These are phyloP conservation scores for Aspergillus sclerotiicarbonarius DNA, from an alignment of 495 filamentous ascomycete species.

Conservation along the genomic window DNA sequence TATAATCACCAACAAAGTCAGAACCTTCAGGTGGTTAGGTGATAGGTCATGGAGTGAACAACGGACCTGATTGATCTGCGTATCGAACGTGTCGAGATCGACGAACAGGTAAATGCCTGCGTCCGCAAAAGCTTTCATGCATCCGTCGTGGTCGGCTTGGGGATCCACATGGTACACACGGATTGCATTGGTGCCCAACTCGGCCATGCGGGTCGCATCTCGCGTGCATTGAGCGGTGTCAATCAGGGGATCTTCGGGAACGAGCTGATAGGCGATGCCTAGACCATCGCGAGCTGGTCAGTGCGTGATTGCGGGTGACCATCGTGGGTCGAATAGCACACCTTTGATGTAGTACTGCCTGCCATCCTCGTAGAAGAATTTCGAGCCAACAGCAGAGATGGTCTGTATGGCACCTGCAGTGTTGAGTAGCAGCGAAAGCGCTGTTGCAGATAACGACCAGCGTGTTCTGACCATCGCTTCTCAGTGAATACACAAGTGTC, in stretches of 20 bases:
- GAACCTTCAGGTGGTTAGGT: not conserved
- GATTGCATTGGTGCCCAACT: slow-evolving; percentile 78
- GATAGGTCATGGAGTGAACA: not conserved
- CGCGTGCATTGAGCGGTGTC: slow-evolving; percentile 73
- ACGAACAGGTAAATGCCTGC: slow-evolving; percentile 79
- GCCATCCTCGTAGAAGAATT: slow-evolving; percentile 78
- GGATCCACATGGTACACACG: slow-evolving; percentile 88
- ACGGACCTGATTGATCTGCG: slow-evolving; percentile 70
- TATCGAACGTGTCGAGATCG: slow-evolving; percentile 81
- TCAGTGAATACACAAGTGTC: not conserved
- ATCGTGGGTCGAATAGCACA: slow-evolving; percentile 24
- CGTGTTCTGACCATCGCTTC: not conserved
- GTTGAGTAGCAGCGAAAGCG: slow-evolving; percentile 29
- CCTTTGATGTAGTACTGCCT: slow-evolving; percentile 82
- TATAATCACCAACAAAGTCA: slow-evolving; percentile 12
- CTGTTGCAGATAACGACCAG: slow-evolving; percentile 2
- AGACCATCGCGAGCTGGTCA: slow-evolving; percentile 5
- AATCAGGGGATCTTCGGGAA: slow-evolving; percentile 69
- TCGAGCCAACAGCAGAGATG: slow-evolving; percentile 71
- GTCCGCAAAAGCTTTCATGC: slow-evolving; percentile 66
- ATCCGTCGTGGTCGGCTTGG: slow-evolving; percentile 65
- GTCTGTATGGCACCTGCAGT: slow-evolving; percentile 43
- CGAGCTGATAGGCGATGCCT: slow-evolving; percentile 73
- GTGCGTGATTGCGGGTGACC: not conserved
- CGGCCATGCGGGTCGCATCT: slow-evolving; percentile 76